A percentile compares a stretch with the other conserved stretches of the same genome.
These are phyloP conservation scores for Xylariaceae sp. DNA, from an alignment of 2,329 filamentous ascomycete species.

Conservation along the genomic window DNA sequence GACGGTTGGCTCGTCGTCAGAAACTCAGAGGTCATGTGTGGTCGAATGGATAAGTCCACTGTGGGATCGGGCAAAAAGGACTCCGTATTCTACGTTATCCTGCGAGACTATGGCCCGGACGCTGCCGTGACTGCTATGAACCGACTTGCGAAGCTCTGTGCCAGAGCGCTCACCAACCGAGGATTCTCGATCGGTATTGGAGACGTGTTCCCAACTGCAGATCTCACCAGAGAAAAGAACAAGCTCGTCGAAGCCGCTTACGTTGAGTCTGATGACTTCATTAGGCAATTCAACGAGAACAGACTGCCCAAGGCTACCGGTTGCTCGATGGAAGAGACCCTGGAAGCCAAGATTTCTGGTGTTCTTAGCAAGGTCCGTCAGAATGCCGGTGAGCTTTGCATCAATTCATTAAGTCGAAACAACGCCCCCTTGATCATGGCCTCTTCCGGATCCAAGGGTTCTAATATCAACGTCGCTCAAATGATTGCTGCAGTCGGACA, in stretches of 20 bases:
- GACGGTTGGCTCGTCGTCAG: constrained; percentile 90
- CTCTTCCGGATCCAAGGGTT: constrained; percentile 93
- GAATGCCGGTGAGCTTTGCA: constrained; percentile 85
- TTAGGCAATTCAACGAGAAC: constrained; percentile 71
- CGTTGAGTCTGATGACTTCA: constrained; percentile 73
- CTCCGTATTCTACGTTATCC: constrained; percentile 93
- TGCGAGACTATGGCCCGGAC: constrained; percentile 89
- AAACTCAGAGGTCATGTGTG: constrained; percentile 97
- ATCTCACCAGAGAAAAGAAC: constrained; percentile 67
- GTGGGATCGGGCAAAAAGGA: constrained; percentile 98
- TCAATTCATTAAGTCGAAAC: constrained; percentile 80
- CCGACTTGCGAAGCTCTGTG: constrained; percentile 81
- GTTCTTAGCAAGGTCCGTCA: constrained; percentile 89
- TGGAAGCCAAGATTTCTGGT: constrained; percentile 86
- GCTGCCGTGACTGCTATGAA: constrained; percentile 91
- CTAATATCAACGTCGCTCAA: constrained; percentile 95
- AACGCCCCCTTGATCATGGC: constrained; percentile 97
- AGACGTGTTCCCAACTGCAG: constrained; percentile 79
- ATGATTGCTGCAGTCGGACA: constrained; percentile 98
- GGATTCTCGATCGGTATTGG: constrained; percentile 96
- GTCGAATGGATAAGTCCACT: constrained; percentile 94
- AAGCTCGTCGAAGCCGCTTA: constrained; percentile 74
- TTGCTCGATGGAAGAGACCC: constrained; percentile 83
- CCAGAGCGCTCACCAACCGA: constrained; percentile 79
- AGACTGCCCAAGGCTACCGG: constrained; percentile 82